These are phyloP conservation scores for Mucuna pruriens DNA, from an alignment of 306 rosid species.

Conservation along the genomic window DNA sequence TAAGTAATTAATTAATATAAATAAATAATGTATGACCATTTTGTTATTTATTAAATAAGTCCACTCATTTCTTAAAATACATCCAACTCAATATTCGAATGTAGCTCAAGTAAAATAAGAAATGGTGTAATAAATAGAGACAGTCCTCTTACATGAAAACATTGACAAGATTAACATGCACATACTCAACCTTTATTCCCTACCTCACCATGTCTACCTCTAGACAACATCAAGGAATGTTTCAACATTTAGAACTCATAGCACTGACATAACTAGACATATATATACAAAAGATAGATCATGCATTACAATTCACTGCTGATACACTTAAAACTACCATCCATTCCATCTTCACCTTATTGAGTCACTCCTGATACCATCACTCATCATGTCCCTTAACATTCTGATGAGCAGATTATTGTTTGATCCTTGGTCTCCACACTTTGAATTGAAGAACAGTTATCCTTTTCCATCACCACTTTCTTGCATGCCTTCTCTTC, in stretches of 20 bases:
- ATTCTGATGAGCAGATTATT: conserved; percentile 22
- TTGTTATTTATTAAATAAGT: background rate
- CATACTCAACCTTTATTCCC: conserved; percentile 20
- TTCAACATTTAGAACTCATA: conserved; percentile 5
- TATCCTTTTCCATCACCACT: conserved; percentile 21
- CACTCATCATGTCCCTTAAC: conserved; percentile 28
- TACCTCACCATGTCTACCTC: conserved; percentile 21
- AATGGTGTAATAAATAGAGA: background rate
- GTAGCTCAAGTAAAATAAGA: background rate
- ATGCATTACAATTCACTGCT: conserved; percentile 24
- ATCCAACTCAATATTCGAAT: background rate
- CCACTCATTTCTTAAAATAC: background rate
- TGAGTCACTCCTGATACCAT: conserved; percentile 10
- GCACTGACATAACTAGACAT: conserved; percentile 15
- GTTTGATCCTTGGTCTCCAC: conserved; percentile 31
- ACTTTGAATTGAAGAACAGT: background rate
- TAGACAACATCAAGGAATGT: conserved; percentile 15
- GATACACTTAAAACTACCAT: conserved; percentile 13
- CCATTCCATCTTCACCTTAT: conserved; percentile 31
- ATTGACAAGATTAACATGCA: conserved; percentile 13
- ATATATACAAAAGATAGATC: conserved; percentile 28
- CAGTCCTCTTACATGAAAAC: background rate
- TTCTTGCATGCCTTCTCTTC: conserved; percentile 27
- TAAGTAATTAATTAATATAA: background rate
- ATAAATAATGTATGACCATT: background rate